Percentiles rank a stretch among this genome's conserved stretches.
Evolutionary conservation across 208 protist species (phyloP).

Genomic region (Trichomonas tenax): DNA sequence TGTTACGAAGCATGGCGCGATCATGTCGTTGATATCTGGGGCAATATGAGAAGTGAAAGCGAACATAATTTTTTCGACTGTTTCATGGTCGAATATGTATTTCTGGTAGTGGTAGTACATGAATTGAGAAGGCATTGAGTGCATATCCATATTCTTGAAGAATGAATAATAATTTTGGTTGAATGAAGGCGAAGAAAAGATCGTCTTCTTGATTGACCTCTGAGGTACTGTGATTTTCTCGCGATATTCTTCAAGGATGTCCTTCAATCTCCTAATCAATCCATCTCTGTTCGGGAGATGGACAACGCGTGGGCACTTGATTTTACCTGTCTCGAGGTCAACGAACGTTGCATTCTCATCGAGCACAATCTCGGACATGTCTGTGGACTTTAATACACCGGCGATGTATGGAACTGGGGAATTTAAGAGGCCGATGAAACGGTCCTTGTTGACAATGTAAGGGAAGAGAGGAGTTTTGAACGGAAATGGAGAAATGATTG

Average conservation of each 20-base stretch:
- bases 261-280: neutral
- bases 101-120: neutral
- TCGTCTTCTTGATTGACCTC: neutral
- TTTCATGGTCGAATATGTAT: neutral
- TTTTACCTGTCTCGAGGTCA: neutral
- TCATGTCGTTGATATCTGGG: neutral
- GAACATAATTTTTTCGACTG: neutral
- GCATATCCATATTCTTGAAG: neutral
- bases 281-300: neutral
- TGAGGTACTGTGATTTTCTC: neutral
- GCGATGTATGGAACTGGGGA: neutral
- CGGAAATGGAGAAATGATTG: neutral
- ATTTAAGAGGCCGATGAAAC: neutral
- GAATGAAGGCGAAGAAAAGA: neutral
- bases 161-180: neutral
- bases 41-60: neutral
- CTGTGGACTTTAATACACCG: neutral
- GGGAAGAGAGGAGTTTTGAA: neutral
- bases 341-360: neutral
- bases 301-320: neutral
- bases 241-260: neutral
- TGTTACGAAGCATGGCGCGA: neutral
- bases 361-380: neutral
- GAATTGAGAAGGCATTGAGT: neutral
- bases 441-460: neutral